Evolutionary conservation across 192 early-diverging fungal species (phyloP).

Genomic region (Martensiomyces pterosporus): DNA sequence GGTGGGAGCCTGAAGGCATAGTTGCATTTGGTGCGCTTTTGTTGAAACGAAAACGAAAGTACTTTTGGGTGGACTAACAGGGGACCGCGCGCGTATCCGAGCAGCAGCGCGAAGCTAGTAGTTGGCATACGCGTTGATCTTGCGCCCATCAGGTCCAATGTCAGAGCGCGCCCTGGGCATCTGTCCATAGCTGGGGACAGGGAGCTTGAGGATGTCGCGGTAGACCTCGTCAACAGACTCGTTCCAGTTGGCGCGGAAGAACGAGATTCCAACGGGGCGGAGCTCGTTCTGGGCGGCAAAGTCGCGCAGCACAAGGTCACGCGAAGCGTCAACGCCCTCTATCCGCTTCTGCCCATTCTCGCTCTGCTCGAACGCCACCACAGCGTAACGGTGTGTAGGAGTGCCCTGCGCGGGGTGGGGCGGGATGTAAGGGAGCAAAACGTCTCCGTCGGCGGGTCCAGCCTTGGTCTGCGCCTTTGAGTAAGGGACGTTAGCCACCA

Average conservation of each 20-base stretch:
- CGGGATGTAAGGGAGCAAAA: conserved; percentile 58
- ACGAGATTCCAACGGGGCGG: conserved; percentile 37
- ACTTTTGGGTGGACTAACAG: too few relatives aligned
- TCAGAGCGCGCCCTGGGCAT: conserved; percentile 13
- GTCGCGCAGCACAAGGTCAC: conserved; percentile 31
- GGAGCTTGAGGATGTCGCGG: conserved; percentile 34
- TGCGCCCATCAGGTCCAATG: conserved; percentile 46
- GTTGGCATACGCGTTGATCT: conserved; percentile 33
- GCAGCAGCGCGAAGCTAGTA: too few relatives aligned
- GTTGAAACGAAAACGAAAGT: too few relatives aligned
- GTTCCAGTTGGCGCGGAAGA: conserved; percentile 40
- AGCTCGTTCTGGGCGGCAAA: conserved; percentile 30
- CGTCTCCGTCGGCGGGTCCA: conserved; percentile 35
- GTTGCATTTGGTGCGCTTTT: too few relatives aligned
- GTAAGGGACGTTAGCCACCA: conserved; percentile 61
- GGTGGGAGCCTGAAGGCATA: too few relatives aligned
- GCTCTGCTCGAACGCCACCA: conserved; percentile 62
- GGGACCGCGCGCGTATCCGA: too few relatives aligned
- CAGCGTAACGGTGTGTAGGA: conserved; percentile 68
- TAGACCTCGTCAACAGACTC: conserved; percentile 46
- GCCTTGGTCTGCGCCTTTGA: conserved; percentile 52
- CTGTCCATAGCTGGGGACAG: conserved; percentile 29
- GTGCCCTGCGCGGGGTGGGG: conserved; percentile 77
- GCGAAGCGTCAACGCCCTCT: conserved; percentile 37
- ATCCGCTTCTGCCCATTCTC: conserved; percentile 51